Evolutionary conservation across 352 stramenopile genomes (phyloP).

Genomic region (Phytophthora tentaculata): DNA sequence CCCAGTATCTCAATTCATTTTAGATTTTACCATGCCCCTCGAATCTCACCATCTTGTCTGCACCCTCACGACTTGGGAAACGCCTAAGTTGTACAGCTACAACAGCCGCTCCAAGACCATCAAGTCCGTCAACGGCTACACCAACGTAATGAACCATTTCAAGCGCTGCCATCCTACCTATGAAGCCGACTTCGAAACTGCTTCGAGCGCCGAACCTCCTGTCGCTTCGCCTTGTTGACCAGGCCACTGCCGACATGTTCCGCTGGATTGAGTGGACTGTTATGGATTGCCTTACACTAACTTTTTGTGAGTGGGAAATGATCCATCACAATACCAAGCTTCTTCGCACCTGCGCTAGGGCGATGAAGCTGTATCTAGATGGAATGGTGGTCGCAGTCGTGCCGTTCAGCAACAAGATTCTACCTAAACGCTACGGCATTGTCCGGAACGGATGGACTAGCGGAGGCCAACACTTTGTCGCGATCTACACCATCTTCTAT

Average conservation of each 20-base stretch:
- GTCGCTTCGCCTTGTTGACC: background rate
- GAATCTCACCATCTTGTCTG: background rate
- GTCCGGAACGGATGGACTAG: background rate
- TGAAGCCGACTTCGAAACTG: background rate
- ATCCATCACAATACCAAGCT: background rate
- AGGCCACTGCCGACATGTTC: background rate
- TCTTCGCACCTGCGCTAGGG: background rate
- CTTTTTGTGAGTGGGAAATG: background rate
- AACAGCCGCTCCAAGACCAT: slow-evolving; percentile 9
- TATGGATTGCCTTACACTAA: background rate
- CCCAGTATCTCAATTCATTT: too few species aligned
- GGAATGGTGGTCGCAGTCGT: background rate
- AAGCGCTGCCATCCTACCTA: slow-evolving; percentile 14
- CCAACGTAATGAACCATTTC: slow-evolving; percentile 8
- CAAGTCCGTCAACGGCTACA: slow-evolving; percentile 4
- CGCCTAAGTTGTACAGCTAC: background rate
- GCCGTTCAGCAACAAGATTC: background rate
- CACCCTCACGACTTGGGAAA: background rate
- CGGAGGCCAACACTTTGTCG: background rate
- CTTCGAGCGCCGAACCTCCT: background rate
- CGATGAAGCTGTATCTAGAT: background rate
- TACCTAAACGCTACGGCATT: background rate
- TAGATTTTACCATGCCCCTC: slow-evolving; percentile 6
- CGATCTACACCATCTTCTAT: background rate
- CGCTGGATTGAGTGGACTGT: background rate